Evolutionary conservation across 2,329 filamentous ascomycete species (phyloP), one percentile per base, ranked within the genome.

Genomic region (Colletotrichum shisoi): DNA sequence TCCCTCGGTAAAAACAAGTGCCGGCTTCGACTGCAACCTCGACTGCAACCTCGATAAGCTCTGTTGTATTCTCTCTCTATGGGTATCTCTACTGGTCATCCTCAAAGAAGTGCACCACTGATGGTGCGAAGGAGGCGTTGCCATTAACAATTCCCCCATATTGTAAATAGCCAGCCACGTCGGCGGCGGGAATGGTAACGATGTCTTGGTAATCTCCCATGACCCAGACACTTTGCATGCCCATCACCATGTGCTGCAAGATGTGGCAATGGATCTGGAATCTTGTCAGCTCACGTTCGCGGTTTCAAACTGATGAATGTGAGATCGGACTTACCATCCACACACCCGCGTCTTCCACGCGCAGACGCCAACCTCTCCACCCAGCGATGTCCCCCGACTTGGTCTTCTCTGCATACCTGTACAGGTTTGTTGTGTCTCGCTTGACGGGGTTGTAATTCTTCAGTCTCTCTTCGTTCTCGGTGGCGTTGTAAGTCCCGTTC

Each of bases 311-410:
- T 48, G 44, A 7, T 39, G 4, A 37, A 7, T 39, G 4, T 6
- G 15, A 52, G 8, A 15, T 7, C 40, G 15, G 7, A 34, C 65
- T 51, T 37, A 57, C 65, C 84, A 88, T 84, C 85, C 85, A 89
- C 3, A 85, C 84, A 0, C 86, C 87, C 0, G 88, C 82, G 3
- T 84, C 77, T 1, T 78, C 73, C 1, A 83, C 73, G 4, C 78
- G 72, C 1, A 89, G 74, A 11, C 87, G 78, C 87, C 87, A 89
- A 0, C 81, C 87, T 21, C 87, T 78, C 87, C 87, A 90, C 0
- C 87, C 86, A 0, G 80, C 78, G 2, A 79, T 79, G 6, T 77
- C 73, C 4, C 80, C 76, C 0, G 80, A 73, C 2, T 69, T 70
- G 0, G 79, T 81, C 27, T 78, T 78, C 3, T 75, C 70, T 0